Evolutionary conservation across 1,284 basidiomycete genomes (phyloP).

Genomic region (Cryptococcus maquisensis): DNA sequence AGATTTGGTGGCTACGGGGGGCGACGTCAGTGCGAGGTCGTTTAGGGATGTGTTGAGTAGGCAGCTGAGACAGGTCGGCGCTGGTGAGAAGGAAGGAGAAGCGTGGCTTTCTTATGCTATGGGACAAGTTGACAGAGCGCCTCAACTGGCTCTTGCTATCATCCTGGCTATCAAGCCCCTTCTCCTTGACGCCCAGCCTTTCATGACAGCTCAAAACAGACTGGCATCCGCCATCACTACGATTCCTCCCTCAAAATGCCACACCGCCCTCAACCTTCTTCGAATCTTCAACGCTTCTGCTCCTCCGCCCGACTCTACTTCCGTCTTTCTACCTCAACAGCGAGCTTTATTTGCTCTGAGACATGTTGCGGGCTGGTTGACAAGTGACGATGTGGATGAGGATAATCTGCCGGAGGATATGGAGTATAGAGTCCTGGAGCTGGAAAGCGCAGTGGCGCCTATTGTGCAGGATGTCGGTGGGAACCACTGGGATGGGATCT

Average conservation of each 20-base stretch:
- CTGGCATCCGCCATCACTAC: constrained; percentile 74
- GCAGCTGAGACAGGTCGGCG: constrained; percentile 56
- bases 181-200: constrained; percentile 64
- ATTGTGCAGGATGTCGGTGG: constrained; percentile 84
- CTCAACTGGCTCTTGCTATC: constrained; percentile 63
- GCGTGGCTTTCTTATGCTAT: constrained; percentile 68
- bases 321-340: constrained; percentile 80
- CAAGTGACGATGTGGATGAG: constrained; percentile 65
- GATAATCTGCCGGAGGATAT: constrained; percentile 63
- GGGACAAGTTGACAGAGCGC: constrained; percentile 60
- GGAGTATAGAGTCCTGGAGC: constrained; percentile 67
- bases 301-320: constrained; percentile 70
- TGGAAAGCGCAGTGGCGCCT: constrained; percentile 75
- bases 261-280: constrained; percentile 64
- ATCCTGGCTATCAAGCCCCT: constrained; percentile 60
- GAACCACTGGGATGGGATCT: constrained; percentile 86
- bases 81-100: constrained; percentile 64
- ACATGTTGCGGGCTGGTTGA: constrained; percentile 76
- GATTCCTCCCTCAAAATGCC: constrained; percentile 54
- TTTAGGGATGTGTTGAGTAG: constrained; percentile 60
- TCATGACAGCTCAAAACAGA: constrained; percentile 84
- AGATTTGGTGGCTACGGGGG: constrained; percentile 50
- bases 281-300: constrained; percentile 70
- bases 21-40: constrained; percentile 55
- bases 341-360: constrained; percentile 87